phyloP scores from a whole-genome alignment of 2,329 filamentous ascomycete genomes.

The Xylaria arbuscula region DNA sequence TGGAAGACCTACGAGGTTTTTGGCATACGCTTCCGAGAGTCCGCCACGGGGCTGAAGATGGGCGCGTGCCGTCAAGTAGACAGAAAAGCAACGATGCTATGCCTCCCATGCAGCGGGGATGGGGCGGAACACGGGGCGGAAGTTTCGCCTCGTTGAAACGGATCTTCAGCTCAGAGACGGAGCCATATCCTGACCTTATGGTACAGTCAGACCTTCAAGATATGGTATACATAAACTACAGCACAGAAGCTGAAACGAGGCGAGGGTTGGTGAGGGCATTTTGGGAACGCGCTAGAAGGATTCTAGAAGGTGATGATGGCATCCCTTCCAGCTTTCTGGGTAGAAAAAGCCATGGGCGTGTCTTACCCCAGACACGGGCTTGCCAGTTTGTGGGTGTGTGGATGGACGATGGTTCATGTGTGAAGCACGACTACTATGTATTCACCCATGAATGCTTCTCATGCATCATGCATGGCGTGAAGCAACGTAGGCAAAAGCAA shows the following conservation, averaged over 20 bases:
- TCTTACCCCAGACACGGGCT: constrained; percentile 29
- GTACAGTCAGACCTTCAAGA: neutral
- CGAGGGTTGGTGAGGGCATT: constrained; percentile 12
- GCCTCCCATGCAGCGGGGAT: neutral
- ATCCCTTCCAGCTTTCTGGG: neutral
- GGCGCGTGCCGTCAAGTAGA: neutral
- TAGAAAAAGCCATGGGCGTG: neutral
- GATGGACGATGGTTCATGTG: no score
- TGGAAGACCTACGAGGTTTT: constrained; percentile 1
- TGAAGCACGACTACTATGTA: no score
- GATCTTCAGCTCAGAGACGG: neutral
- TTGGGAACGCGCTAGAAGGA: constrained; percentile 29
- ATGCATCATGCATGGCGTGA: neutral
- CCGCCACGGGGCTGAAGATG: constrained; percentile 16
- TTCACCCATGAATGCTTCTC: neutral
- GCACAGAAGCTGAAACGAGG: constrained; percentile 22
- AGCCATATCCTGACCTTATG: neutral
- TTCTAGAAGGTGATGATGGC: constrained; percentile 33
- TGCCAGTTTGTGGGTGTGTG: neutral
- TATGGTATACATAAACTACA: neutral
- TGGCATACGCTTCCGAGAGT: neutral
- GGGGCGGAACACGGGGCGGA: neutral
- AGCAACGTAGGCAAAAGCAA: constrained; percentile 11
- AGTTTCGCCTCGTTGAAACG: neutral
- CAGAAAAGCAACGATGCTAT: constrained; percentile 10